Evolutionary conservation across 129 eudicot genomes (phyloP).

Genomic region (Escallonia rubra): DNA sequence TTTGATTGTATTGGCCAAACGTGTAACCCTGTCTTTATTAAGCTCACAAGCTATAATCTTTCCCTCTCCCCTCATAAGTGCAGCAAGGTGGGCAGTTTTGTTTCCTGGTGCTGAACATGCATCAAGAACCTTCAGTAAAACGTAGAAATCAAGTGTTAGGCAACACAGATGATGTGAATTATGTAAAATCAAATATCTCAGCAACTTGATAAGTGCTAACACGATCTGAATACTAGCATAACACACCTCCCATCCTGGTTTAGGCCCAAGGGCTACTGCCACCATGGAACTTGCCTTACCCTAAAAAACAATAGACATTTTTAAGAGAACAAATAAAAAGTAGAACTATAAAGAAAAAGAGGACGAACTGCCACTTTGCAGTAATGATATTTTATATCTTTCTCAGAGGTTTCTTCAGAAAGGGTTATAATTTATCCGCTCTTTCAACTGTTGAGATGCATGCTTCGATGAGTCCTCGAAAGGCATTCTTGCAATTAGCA

Average conservation of each 20-base stretch:
- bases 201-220: neutral
- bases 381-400: no score
- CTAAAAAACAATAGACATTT: slow-evolving; percentile 22
- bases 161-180: neutral
- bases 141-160: slow-evolving; percentile 5
- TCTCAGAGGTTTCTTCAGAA: no score
- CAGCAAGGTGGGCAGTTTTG: slow-evolving; percentile 88
- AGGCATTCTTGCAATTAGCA: no score
- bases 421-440: no score
- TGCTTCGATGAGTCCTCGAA: no score
- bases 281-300: slow-evolving; percentile 99
- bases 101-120: slow-evolving; percentile 99
- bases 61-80: slow-evolving; percentile 85
- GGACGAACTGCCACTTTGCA: no score
- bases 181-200: neutral
- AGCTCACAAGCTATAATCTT: slow-evolving; percentile 86
- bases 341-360: neutral
- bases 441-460: no score
- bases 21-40: slow-evolving; percentile 66
- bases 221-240: neutral
- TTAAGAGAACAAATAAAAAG: neutral
- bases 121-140: slow-evolving; percentile 72
- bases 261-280: slow-evolving; percentile 80
- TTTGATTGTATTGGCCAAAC: slow-evolving; percentile 44
- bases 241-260: slow-evolving; percentile 93